A percentile compares a stretch with the other conserved stretches of the same genome.
phyloP scores from a whole-genome alignment of 352 stramenopile species.

The Phytopythium sindhum region DNA sequence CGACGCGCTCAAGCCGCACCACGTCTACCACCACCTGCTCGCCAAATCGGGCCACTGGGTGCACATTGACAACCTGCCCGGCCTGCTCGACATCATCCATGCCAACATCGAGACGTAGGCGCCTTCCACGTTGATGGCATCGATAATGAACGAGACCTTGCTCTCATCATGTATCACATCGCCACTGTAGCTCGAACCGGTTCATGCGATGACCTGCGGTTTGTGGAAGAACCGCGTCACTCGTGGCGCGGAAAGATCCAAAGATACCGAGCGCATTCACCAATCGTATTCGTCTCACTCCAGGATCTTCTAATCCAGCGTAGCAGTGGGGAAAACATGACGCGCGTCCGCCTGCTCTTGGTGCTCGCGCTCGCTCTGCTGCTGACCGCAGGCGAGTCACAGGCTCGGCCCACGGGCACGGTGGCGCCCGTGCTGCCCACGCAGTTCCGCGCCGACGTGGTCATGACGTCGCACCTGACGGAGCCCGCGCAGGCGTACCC shows the following conservation, averaged over 20 bases:
- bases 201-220: not conserved
- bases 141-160: slow-evolving; percentile 1
- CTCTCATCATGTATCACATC: too few relatives aligned
- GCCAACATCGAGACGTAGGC: slow-evolving; percentile 26
- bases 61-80: slow-evolving; percentile 79
- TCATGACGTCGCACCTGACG: slow-evolving; percentile 57
- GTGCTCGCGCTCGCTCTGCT: slow-evolving; percentile 8
- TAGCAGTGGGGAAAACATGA: not conserved
- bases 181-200: too few relatives aligned
- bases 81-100: slow-evolving; percentile 68
- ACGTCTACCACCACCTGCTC: slow-evolving; percentile 68
- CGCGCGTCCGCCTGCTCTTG: slow-evolving; percentile 1
- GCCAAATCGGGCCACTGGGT: slow-evolving; percentile 80
- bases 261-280: too few relatives aligned
- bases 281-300: not conserved
- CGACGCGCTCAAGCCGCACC: slow-evolving; percentile 32
- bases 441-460: slow-evolving; percentile 59
- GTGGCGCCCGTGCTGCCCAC: slow-evolving; percentile 35
- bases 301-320: not conserved
- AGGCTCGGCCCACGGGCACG: slow-evolving; percentile 1
- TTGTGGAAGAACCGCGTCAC: not conserved
- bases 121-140: too few relatives aligned
- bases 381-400: not conserved
- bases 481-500: slow-evolving; percentile 54
- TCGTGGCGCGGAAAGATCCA: too few relatives aligned